A percentile compares a stretch with the other conserved stretches of the same genome.
These are phyloP conservation scores for Eragrostis curvula DNA, from an alignment of 176 grass and related monocot species.

Conservation along the genomic window DNA sequence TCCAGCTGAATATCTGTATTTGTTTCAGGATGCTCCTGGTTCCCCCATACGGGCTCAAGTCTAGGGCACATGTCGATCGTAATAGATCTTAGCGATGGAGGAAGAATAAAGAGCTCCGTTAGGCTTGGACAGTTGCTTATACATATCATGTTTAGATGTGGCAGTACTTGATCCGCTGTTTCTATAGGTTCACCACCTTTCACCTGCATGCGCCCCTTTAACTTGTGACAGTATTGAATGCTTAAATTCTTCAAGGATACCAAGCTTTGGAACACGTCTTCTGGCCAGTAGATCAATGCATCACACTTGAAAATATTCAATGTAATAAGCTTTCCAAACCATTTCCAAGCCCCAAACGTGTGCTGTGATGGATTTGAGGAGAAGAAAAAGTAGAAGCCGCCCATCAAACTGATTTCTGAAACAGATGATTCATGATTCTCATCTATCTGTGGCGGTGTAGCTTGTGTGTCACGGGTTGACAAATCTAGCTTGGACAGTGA, in stretches of 20 bases:
- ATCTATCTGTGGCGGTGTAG: background rate
- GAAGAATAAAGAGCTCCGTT: conserved; percentile 6
- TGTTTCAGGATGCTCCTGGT: background rate
- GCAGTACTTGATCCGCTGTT: background rate
- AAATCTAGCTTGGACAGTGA: background rate
- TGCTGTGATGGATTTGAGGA: background rate
- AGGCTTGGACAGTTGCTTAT: background rate
- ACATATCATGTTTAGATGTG: background rate
- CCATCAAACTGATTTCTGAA: background rate
- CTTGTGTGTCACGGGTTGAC: background rate
- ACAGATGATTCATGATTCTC: background rate
- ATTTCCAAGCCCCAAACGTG: background rate
- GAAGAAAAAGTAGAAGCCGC: background rate
- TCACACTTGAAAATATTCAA: background rate
- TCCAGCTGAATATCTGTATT: too few relatives aligned
- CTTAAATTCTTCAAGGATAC: background rate
- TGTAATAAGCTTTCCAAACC: background rate
- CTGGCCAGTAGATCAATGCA: background rate
- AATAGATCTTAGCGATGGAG: background rate
- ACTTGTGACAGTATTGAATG: background rate
- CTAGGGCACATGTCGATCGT: accelerated
- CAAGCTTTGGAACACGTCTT: background rate
- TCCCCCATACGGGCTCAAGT: background rate
- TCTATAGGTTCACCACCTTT: background rate
- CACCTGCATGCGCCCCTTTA: background rate